Evolutionary conservation across 768 basidiomycete genomes (phyloP).

Genomic region (Megacollybia marginata): DNA sequence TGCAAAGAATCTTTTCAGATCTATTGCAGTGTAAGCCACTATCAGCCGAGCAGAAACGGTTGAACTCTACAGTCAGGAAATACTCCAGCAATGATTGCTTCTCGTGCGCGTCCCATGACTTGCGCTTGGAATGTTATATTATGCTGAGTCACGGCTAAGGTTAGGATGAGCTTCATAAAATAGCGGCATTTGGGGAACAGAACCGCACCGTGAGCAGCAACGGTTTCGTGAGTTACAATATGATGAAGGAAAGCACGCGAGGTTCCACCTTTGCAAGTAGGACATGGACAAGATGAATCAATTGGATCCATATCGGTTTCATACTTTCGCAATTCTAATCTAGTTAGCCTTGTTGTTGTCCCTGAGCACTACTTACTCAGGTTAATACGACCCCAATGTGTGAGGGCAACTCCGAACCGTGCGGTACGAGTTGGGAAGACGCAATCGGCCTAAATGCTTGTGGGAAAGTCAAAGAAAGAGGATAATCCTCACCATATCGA

Average conservation of each 20-base stretch:
- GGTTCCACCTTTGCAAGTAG: slow-evolving; percentile 65
- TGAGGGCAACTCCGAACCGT: slow-evolving; percentile 84
- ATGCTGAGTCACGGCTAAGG: slow-evolving; percentile 69
- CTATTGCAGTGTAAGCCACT: no score
- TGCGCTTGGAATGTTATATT: slow-evolving; percentile 84
- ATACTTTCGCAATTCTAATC: slow-evolving; percentile 60
- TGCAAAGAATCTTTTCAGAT: slow-evolving; percentile 63
- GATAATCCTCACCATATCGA: slow-evolving; percentile 67
- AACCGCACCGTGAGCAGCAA: slow-evolving; percentile 72
- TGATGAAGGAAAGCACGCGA: slow-evolving; percentile 75
- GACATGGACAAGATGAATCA: slow-evolving; percentile 75
- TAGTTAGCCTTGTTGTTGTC: no score
- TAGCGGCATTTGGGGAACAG: slow-evolving; percentile 4
- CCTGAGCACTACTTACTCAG: slow-evolving; percentile 43
- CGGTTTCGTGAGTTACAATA: slow-evolving; percentile 71
- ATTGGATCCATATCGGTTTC: slow-evolving; percentile 64
- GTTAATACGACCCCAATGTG: slow-evolving; percentile 75
- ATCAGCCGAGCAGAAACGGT: no score
- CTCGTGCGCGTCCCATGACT: slow-evolving; percentile 78
- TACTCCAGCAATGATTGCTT: slow-evolving; percentile 68
- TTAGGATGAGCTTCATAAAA: slow-evolving; percentile 3
- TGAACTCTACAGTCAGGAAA: slow-evolving; percentile 42
- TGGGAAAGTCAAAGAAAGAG: not conserved
- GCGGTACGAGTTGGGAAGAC: slow-evolving; percentile 92
- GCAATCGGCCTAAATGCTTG: slow-evolving; percentile 65